Percentiles rank a stretch among this genome's conserved stretches.
These are phyloP conservation scores for Colletotrichum tamarilloi DNA, from an alignment of 2,329 filamentous ascomycete species.

Conservation along the genomic window DNA sequence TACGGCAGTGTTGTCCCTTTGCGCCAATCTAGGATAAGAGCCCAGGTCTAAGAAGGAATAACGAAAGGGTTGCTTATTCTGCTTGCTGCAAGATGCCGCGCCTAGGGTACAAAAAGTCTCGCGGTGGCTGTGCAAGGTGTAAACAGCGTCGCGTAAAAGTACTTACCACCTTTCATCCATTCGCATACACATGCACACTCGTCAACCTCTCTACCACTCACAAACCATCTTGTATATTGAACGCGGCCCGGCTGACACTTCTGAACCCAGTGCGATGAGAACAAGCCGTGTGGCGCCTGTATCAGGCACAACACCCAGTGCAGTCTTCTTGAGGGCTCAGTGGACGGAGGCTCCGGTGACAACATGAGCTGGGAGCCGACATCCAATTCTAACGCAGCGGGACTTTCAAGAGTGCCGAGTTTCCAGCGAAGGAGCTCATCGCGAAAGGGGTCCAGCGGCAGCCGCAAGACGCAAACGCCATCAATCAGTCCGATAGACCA, in stretches of 20 bases:
- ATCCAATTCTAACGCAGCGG: neutral
- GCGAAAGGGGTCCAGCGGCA: constrained; percentile 7
- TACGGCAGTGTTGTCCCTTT: neutral
- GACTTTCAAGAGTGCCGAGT: neutral
- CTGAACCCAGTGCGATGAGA: constrained; percentile 49
- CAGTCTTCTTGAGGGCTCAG: constrained; percentile 40
- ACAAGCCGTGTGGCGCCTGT: constrained; percentile 50
- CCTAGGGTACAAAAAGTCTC: constrained; percentile 50
- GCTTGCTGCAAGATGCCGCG: constrained; percentile 39
- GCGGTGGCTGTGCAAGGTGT: constrained; percentile 48
- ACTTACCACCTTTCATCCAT: constrained; percentile 1
- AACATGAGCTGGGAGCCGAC: constrained; percentile 11
- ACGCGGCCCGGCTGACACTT: constrained; percentile 15
- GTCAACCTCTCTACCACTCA: neutral
- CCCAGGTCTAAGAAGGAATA: neutral
- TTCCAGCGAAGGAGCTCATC: constrained; percentile 5
- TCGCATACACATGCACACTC: neutral
- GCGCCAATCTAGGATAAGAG: neutral
- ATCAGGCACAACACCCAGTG: constrained; percentile 48
- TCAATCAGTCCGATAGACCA: constrained; percentile 22
- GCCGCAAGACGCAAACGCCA: constrained; percentile 9
- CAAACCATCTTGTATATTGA: neutral
- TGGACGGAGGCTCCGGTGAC: constrained; percentile 17
- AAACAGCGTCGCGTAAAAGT: constrained; percentile 51
- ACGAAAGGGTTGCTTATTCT: neutral